Evolutionary conservation across 208 protist genomes (phyloP), one percentile per base, ranked within the genome.

Genomic region (Leishmania tarentolae): DNA sequence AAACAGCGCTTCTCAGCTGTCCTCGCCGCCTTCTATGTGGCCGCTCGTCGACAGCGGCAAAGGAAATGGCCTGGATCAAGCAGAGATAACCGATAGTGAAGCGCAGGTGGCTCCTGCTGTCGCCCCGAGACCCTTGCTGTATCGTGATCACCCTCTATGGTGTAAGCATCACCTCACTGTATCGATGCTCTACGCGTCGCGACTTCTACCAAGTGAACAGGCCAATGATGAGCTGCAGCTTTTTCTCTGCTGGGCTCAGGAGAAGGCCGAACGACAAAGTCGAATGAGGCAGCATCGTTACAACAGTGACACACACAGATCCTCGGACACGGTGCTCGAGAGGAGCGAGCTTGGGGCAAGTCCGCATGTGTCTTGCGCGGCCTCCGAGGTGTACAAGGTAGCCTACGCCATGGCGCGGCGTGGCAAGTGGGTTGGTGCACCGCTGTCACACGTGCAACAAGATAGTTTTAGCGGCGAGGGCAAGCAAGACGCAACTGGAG

Each of bases 191-290:
- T 85, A 85, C 63, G 56, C 76, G 19, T 52, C 24, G 2, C 76
- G 71, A 0, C 77, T 85, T 57, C 76, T 85, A 63, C 50, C 63
- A 5, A 69, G 77, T 50, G 82, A 85, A 15, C 44, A 61, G 40
- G 70, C 28, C 15, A 72, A 81, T 46, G 82, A 85, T 13, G 82
- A 85, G 46, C 70, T 85, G 15, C 76, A 73, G 52, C 76, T 80
- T 15, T 85, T 81, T 52, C 71, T 85, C 6, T 85, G 82, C 76
- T 85, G 82, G 82, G 76, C 82, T 9, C 70, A 85, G 19, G 82
- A 85, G 63, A 77, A 56, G n/a, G 76, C 76, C 8, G 76, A 85
- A 42, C n/a, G 61, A 6, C 50, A 44, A 46, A 28, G 15, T 77
- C 73, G n/a, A 53, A 40, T 24, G 44, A 50, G 50, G 46, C 71